phyloP scores from a whole-genome alignment of 2,329 filamentous ascomycete genomes.

The Teratosphaeria pseudoeucalypti region DNA sequence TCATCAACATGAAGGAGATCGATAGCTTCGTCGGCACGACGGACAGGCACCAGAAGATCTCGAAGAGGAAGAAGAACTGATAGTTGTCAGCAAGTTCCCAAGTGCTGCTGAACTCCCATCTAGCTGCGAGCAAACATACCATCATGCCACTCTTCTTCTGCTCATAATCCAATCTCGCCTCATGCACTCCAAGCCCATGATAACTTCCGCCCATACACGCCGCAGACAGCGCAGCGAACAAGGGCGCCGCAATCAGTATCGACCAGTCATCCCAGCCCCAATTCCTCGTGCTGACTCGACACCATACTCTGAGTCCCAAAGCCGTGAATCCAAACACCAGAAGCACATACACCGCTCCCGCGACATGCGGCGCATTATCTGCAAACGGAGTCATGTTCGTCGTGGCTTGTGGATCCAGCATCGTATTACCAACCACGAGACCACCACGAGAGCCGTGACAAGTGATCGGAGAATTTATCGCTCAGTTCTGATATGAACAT shows the following conservation, averaged over 20 bases:
- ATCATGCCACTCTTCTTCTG: slow-evolving; percentile 16
- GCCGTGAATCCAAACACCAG: neutral
- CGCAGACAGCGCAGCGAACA: slow-evolving; percentile 18
- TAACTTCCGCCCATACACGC: slow-evolving; percentile 22
- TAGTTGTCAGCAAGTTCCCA: slow-evolving; percentile 1
- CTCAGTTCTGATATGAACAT: neutral
- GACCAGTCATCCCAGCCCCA: slow-evolving; percentile 25
- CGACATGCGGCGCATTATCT: neutral
- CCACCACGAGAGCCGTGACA: neutral
- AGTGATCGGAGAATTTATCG: neutral
- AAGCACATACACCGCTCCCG: neutral
- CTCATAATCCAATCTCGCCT: slow-evolving; percentile 10
- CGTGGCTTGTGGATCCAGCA: neutral
- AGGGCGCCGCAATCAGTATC: slow-evolving; percentile 17
- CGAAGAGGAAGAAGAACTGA: slow-evolving; percentile 29
- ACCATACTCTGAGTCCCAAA: neutral
- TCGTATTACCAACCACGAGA: neutral
- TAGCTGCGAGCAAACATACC: neutral
- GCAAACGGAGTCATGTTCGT: neutral
- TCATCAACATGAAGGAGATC: slow-evolving; percentile 26
- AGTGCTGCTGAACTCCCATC: neutral
- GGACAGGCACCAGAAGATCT: slow-evolving; percentile 27
- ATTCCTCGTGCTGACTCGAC: neutral
- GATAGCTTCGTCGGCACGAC: slow-evolving; percentile 29
- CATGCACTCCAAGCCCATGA: slow-evolving; percentile 24